Conservation (phyloP, 2,329 filamentous ascomycete species). For the Lithohypha guttulata region DNA sequence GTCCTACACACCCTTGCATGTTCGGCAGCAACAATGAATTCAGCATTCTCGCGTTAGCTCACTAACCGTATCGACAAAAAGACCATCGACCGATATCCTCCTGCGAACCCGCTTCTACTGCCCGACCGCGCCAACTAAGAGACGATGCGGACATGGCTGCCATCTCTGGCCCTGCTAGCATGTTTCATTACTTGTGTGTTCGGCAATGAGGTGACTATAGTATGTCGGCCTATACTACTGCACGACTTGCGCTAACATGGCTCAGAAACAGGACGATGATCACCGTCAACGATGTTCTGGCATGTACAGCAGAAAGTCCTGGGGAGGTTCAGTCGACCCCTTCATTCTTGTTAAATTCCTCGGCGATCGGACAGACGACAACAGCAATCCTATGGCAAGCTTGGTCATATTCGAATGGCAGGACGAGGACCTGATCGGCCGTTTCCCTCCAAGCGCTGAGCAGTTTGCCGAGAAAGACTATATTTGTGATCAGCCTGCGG, state of each 20-base stretch:
- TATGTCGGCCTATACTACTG: conserved; percentile 22
- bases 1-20: no score
- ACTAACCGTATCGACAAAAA: no score
- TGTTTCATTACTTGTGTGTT: conserved; percentile 24
- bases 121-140: no score
- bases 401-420: conserved; percentile 90
- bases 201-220: conserved; percentile 38
- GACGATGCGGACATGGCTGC: conserved; percentile 19
- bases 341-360: conserved; percentile 76
- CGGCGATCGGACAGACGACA: conserved; percentile 44
- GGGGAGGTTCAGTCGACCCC: conserved; percentile 79
- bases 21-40: no score
- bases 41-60: no score
- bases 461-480: conserved; percentile 52
- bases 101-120: no score
- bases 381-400: conserved; percentile 65
- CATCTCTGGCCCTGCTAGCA: conserved; percentile 18
- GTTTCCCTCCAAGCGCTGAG: conserved; percentile 46
- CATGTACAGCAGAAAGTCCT: conserved; percentile 86
- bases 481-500: conserved; percentile 65
- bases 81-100: no score
- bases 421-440: conserved; percentile 69
- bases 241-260: conserved; percentile 11
- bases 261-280: conserved; percentile 61
- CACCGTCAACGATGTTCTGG: conserved; percentile 73